Percentiles rank a stretch among this genome's conserved stretches.
phyloP scores from a whole-genome alignment of 495 filamentous ascomycete genomes.

The Acidomyces sp. region DNA sequence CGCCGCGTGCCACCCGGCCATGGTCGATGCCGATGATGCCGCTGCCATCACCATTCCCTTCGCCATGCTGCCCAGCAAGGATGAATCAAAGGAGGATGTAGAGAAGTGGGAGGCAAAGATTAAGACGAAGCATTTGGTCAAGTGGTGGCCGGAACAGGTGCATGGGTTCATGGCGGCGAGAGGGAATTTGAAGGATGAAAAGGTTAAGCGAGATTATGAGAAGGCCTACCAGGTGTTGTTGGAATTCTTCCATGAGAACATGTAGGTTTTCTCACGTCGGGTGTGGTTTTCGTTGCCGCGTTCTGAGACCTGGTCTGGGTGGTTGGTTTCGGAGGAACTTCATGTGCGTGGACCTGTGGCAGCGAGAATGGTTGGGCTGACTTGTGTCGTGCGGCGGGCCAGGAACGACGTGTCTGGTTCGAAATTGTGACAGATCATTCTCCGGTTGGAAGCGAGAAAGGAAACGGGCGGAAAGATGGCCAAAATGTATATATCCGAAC shows the following conservation, averaged over 20 bases:
- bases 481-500: too few species aligned
- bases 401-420: too few species aligned
- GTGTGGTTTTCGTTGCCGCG: too few species aligned
- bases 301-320: too few species aligned
- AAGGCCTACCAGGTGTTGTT: constrained; percentile 63
- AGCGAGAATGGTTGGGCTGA: too few species aligned
- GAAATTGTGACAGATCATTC: too few species aligned
- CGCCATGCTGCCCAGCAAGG: constrained; percentile 31
- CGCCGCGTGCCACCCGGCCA: constrained; percentile 69
- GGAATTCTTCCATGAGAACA: constrained; percentile 62
- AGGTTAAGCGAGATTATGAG: constrained; percentile 63
- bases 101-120: constrained; percentile 56
- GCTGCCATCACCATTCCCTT: constrained; percentile 28
- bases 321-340: too few species aligned
- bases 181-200: constrained; percentile 49
- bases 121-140: constrained; percentile 55
- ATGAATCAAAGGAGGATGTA: constrained; percentile 51
- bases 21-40: constrained; percentile 64
- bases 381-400: too few species aligned
- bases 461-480: too few species aligned
- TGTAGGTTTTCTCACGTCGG: constrained; percentile 37
- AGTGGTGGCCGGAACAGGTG: constrained; percentile 69
- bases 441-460: too few species aligned
- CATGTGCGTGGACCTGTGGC: too few species aligned
- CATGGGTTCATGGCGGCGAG: constrained; percentile 87